Evolutionary conservation across 805 yeast genomes (phyloP).

Genomic region (Candida boidinii): DNA sequence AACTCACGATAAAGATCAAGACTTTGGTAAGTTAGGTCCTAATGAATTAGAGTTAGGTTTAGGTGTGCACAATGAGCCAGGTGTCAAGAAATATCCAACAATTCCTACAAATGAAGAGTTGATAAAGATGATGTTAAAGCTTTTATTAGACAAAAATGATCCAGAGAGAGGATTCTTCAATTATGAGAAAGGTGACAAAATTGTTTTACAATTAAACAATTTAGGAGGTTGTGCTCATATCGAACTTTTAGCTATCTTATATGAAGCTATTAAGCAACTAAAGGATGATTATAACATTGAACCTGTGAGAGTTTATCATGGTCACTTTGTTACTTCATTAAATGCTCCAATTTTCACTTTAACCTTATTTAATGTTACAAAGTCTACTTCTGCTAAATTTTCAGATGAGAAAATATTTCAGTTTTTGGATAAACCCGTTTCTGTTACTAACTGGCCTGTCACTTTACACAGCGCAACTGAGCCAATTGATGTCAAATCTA

Average conservation of each 20-base stretch:
- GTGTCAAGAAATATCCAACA: constrained; percentile 21
- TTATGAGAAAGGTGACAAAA: constrained; percentile 20
- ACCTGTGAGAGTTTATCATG: constrained; percentile 24
- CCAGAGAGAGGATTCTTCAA: constrained; percentile 24
- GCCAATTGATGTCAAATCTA: constrained; percentile 12
- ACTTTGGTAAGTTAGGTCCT: constrained; percentile 18
- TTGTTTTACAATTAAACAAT: constrained; percentile 25
- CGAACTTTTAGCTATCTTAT: constrained; percentile 23
- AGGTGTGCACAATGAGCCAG: constrained; percentile 33
- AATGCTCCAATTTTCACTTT: constrained; percentile 31
- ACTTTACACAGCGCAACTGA: constrained; percentile 8
- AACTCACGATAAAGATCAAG: constrained; percentile 18
- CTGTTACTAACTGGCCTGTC: constrained; percentile 24
- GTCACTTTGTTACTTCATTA: constrained; percentile 27
- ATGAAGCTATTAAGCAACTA: constrained; percentile 17
- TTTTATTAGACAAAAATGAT: constrained; percentile 19
- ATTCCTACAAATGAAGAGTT: constrained; percentile 26
- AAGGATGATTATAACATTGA: constrained; percentile 18
- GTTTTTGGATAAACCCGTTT: constrained; percentile 24
- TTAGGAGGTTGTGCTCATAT: constrained; percentile 29
- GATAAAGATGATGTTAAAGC: constrained; percentile 17
- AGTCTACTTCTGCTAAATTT: constrained; percentile 16
- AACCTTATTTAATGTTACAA: constrained; percentile 26
- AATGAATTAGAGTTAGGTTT: constrained; percentile 27
- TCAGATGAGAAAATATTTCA: constrained; percentile 16